Conservation (phyloP, 2,329 filamentous ascomycete species). For the Cladosporium sphaerospermum region DNA sequence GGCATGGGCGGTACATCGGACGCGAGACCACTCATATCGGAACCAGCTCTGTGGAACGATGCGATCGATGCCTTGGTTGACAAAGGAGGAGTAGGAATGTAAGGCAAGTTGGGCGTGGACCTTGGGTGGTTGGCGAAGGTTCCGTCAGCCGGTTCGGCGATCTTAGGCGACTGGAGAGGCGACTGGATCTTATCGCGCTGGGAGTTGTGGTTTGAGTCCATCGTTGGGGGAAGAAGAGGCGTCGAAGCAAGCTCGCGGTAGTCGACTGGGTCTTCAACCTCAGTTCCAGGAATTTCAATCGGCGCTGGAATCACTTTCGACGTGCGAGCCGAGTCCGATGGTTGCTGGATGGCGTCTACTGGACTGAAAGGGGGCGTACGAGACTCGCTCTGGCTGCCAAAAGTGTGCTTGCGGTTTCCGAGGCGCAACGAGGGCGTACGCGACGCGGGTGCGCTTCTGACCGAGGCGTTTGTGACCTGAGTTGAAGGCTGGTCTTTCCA, state of each 20-base stretch:
- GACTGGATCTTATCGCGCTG: constrained; percentile 49
- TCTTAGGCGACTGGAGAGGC: constrained; percentile 77
- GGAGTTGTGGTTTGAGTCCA: constrained; percentile 38
- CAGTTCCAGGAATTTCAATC: constrained; percentile 19
- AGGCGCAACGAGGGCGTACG: constrained; percentile 65
- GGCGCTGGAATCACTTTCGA: constrained; percentile 11
- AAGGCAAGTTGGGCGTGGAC: constrained; percentile 44
- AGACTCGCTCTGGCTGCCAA: constrained; percentile 40
- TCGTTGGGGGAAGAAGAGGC: constrained; percentile 75
- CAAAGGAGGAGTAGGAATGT: constrained; percentile 61
- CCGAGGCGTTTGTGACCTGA: constrained; percentile 19
- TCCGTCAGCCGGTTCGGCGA: constrained; percentile 53
- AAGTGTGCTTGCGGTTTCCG: constrained; percentile 65
- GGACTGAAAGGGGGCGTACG: constrained; percentile 31
- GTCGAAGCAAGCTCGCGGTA: constrained; percentile 66
- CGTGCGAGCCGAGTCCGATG: constrained; percentile 7
- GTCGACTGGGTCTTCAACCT: constrained; percentile 41
- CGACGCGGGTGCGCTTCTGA: constrained; percentile 31
- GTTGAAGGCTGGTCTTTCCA: constrained; percentile 41
- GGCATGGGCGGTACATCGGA: constrained; percentile 59
- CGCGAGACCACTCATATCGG: constrained; percentile 41
- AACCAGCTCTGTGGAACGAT: constrained; percentile 55
- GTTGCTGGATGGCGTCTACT: constrained; percentile 6
- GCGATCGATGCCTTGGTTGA: constrained; percentile 71
- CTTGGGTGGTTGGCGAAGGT: constrained; percentile 42